These are phyloP conservation scores for Xerocomus nothofagi DNA, from an alignment of 1,284 basidiomycete genomes.

Conservation along the genomic window DNA sequence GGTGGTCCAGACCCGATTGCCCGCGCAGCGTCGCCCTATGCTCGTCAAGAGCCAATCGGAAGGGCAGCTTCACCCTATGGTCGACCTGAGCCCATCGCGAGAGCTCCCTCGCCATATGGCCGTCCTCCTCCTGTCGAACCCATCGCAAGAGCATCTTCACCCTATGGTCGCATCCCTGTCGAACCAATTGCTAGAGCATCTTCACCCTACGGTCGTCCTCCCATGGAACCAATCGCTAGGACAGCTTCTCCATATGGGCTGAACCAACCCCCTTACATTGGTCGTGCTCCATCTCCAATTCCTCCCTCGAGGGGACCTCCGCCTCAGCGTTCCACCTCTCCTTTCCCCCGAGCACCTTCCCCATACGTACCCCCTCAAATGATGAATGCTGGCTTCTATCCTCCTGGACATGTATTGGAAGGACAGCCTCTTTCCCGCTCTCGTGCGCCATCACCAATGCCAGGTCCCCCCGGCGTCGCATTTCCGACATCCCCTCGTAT, in stretches of 20 bases:
- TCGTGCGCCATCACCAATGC: constrained; percentile 39
- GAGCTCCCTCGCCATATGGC: constrained; percentile 27
- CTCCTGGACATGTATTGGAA: constrained; percentile 54
- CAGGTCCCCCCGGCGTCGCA: constrained; percentile 27
- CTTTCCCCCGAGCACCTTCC: constrained; percentile 40
- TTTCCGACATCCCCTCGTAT: constrained; percentile 37
- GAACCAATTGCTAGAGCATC: constrained; percentile 30
- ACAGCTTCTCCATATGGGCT: constrained; percentile 27
- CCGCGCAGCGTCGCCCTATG: constrained; percentile 35
- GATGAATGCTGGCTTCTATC: constrained; percentile 39
- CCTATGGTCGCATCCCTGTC: constrained; percentile 34
- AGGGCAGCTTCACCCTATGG: constrained; percentile 27
- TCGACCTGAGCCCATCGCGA: constrained; percentile 26
- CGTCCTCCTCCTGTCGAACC: constrained; percentile 26
- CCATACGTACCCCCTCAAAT: constrained; percentile 31
- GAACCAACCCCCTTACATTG: constrained; percentile 26
- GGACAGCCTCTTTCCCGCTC: constrained; percentile 44
- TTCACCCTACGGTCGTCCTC: constrained; percentile 28
- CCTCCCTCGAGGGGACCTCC: constrained; percentile 29
- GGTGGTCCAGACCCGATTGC: constrained; percentile 35
- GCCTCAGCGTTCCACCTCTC: constrained; percentile 33
- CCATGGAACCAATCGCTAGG: constrained; percentile 25
- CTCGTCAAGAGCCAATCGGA: constrained; percentile 31
- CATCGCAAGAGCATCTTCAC: constrained; percentile 23
- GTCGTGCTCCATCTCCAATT: constrained; percentile 32